Base-by-base conservation (phyloP, 495 filamentous ascomycete species). In the Aspergillus haitiensis region DNA sequence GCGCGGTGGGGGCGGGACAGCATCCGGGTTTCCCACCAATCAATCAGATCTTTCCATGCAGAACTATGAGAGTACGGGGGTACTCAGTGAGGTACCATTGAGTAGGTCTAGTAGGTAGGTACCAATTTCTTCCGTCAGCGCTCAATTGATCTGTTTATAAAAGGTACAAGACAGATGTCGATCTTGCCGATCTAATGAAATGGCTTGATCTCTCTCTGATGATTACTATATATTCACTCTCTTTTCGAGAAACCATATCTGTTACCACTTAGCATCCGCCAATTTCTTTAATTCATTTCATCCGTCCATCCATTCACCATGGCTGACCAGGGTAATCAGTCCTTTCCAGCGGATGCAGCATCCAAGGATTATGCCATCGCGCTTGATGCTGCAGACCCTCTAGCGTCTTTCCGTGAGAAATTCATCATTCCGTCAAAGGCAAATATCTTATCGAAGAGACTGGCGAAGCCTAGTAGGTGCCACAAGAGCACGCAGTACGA, bases 361-460 rank as follows among this genome's bases (percentile, higher is more conserved):
- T 64, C 74, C 3, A 68, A 71, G 56, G 82, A 83, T 55, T 86
- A 88, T 74, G 88, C 91, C 32, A 69, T 72, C 7, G 72, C 77
- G 40, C 76, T 92, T 11, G 93, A 97, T 72, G 72, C 67, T 32
- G 76, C 82, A 57, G 93, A 97, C 72, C 71, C 76, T 31, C 78
- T 98, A 59, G 72, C 77, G 16, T 74, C 81, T 39, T 81, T 93
- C 47, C 85, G 90, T 10, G 72, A 81, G 27, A 84, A 95, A 67
- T 98, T 97, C 73, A 82, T 88, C 46, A 89, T 97, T 58, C 94
- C 93, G 15, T 88, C 89, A 44, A 92, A 87, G 71, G 81, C 79
- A 12, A 88, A 94, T 66, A 79, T 97, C 49, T 86, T 83, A 58
- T 84, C 85, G 57, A 88, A 83, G 62, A 84, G 78, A 32, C 75